Conservation (phyloP, 306 rosid species). For the Clitoria ternatea region DNA sequence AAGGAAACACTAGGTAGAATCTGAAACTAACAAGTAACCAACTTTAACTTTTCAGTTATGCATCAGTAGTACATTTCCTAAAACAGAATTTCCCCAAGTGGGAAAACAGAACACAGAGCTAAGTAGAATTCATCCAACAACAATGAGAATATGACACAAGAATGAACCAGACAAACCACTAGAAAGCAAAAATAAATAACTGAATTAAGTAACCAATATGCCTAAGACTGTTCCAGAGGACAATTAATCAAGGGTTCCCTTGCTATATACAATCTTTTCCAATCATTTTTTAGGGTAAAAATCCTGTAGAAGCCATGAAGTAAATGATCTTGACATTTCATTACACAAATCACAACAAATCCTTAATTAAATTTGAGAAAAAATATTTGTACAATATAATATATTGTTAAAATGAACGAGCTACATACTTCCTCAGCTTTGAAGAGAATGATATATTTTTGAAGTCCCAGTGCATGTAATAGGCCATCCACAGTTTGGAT, state of each 20-base stretch:
- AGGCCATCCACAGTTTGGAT: slow-evolving; percentile 76
- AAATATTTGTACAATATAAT: neutral
- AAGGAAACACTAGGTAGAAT: neutral
- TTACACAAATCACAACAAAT: neutral
- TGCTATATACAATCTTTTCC: neutral
- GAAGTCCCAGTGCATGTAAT: slow-evolving; percentile 71
- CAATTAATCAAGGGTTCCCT: neutral
- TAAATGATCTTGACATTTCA: slow-evolving; percentile 8
- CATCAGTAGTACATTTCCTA: neutral
- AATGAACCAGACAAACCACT: neutral
- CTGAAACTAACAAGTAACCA: neutral
- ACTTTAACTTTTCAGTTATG: neutral
- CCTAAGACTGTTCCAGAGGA: neutral
- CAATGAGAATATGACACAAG: neutral
- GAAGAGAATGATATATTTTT: slow-evolving; percentile 76
- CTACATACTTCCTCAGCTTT: slow-evolving; percentile 94
- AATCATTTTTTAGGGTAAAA: slow-evolving; percentile 9
- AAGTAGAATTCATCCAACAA: neutral
- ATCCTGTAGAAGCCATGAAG: neutral
- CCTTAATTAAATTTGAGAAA: slow-evolving; percentile 1
- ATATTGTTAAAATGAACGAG: slow-evolving; percentile 19
- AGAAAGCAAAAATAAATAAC: neutral
- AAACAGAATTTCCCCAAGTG: neutral
- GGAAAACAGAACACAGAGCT: neutral
- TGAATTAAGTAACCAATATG: neutral